phyloP scores from a whole-genome alignment of 2,329 filamentous ascomycete species.

The Colletotrichum sojae region DNA sequence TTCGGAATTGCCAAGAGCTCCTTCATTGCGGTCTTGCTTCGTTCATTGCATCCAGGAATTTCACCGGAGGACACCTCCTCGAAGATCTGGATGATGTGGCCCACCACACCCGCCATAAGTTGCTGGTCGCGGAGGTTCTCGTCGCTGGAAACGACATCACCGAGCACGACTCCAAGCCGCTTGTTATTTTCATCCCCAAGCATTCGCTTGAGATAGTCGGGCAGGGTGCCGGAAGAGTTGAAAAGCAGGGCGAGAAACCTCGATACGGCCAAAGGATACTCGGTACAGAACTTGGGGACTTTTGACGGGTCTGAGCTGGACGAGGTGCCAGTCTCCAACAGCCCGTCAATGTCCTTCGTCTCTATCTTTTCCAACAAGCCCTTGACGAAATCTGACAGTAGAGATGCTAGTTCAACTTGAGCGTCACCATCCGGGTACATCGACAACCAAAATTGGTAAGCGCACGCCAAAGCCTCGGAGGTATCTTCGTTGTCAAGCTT shows the following conservation, averaged over 20 bases:
- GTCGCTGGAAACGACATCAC: conserved; percentile 53
- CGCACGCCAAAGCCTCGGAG: conserved; percentile 58
- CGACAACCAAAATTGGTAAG: conserved; percentile 54
- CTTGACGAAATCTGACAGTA: conserved; percentile 52
- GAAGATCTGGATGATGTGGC: conserved; percentile 50
- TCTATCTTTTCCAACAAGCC: conserved; percentile 46
- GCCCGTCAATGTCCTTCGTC: conserved; percentile 9
- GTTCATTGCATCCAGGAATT: conserved; percentile 25
- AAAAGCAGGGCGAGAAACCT: conserved; percentile 34
- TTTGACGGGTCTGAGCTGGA: conserved; percentile 1
- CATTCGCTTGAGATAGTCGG: conserved; percentile 28
- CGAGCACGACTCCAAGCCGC: conserved; percentile 47
- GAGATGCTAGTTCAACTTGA: conserved; percentile 47
- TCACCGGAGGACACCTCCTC: conserved; percentile 33
- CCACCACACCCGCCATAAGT: conserved; percentile 50
- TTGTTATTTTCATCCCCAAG: conserved; percentile 4
- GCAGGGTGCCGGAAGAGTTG: conserved; percentile 19
- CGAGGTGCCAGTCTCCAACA: conserved; percentile 1
- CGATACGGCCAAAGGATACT: conserved; percentile 33
- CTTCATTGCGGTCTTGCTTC: conserved; percentile 21
- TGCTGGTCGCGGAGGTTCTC: conserved; percentile 54
- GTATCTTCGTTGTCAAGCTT: conserved; percentile 52
- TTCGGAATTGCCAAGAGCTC: conserved; percentile 52
- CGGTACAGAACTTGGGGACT: conserved; percentile 27
- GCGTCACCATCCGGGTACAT: conserved; percentile 54